Percentiles rank a stretch among this genome's conserved stretches.
phyloP scores from a whole-genome alignment of 192 early-diverging fungal genomes.

The Chytriomyces sp. region DNA sequence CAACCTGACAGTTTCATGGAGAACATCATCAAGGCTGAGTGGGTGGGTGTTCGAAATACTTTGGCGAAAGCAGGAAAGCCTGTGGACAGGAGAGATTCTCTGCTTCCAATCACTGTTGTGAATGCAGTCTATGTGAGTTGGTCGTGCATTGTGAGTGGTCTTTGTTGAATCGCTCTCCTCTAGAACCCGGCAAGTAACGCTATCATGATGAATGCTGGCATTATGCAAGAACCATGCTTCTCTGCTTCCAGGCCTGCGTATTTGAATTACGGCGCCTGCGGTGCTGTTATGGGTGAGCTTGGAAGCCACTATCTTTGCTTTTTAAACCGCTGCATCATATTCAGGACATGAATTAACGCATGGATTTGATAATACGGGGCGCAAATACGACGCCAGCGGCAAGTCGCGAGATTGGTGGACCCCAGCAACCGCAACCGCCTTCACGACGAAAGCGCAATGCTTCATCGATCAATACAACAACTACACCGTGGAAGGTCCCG shows the following conservation, averaged over 20 bases:
- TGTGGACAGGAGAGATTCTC: conserved; percentile 4
- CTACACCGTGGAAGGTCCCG: conserved; percentile 45
- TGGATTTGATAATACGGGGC: conserved; percentile 46
- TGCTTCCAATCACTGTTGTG: conserved; percentile 1
- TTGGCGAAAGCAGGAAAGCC: background rate
- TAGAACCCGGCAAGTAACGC: conserved; percentile 9
- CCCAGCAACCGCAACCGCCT: conserved; percentile 54
- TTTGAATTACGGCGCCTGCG: conserved; percentile 67
- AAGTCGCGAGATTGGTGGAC: conserved; percentile 70
- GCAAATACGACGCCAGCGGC: conserved; percentile 43
- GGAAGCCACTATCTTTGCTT: background rate
- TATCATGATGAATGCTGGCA: conserved; percentile 47
- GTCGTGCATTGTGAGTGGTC: background rate
- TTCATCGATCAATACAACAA: conserved; percentile 66
- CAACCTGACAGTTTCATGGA: background rate
- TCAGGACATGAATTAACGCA: conserved; percentile 44
- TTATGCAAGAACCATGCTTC: conserved; percentile 61
- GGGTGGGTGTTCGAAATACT: background rate
- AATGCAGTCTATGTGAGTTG: conserved; percentile 11
- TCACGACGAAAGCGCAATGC: conserved; percentile 56
- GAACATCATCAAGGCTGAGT: background rate
- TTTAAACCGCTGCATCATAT: background rate
- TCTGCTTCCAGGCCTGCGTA: conserved; percentile 46
- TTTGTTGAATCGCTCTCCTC: background rate
- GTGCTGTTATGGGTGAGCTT: conserved; percentile 53